phyloP scores from a whole-genome alignment of 1,284 basidiomycete species.

The Leccinum fallax region DNA sequence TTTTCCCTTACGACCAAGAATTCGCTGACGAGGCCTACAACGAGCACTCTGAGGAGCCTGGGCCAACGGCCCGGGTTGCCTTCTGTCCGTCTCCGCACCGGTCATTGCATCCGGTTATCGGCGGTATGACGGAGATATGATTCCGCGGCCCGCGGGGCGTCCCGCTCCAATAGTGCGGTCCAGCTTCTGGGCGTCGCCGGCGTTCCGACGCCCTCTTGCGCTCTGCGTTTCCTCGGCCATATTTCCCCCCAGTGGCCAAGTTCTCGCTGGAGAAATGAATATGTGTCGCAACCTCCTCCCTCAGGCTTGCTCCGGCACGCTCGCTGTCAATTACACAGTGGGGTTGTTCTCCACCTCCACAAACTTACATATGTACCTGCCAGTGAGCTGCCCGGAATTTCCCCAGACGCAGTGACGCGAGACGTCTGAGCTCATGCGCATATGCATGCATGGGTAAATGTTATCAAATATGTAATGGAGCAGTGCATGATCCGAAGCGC shows the following conservation, averaged over 20 bases:
- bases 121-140: background rate
- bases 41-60: background rate
- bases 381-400: background rate
- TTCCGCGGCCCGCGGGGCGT: background rate
- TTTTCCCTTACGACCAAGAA: background rate
- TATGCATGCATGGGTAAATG: background rate
- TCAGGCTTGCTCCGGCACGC: too few species aligned
- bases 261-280: background rate
- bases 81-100: background rate
- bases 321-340: background rate
- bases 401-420: background rate
- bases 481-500: too few species aligned
- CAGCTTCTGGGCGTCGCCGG: background rate
- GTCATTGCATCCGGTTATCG: background rate
- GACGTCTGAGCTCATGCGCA: background rate
- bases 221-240: background rate
- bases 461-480: background rate
- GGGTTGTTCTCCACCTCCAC: background rate
- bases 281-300: background rate
- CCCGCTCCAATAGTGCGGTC: background rate
- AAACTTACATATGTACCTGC: background rate
- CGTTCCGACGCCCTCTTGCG: background rate
- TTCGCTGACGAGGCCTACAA: background rate
- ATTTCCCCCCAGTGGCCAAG: background rate
- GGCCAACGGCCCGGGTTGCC: background rate